phyloP scores from a whole-genome alignment of 176 grass and related monocot genomes.

The Cymbopogon citratus region DNA sequence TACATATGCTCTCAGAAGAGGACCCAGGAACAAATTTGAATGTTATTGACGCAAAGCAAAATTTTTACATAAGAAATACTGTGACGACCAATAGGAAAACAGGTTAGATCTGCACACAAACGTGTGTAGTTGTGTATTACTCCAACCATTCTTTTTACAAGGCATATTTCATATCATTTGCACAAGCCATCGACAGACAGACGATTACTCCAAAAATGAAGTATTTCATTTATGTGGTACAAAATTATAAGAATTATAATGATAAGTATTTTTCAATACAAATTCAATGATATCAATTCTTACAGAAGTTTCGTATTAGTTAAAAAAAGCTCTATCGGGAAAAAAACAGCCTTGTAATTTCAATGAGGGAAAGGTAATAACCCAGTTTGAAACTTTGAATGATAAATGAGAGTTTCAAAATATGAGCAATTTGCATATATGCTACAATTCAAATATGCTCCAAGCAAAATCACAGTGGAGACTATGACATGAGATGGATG shows the following conservation, averaged over 20 bases:
- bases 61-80: not conserved
- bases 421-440: not conserved
- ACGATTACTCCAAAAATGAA: not conserved
- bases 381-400: not conserved
- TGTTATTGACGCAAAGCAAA: no score
- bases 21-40: not conserved
- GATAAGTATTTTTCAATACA: not conserved
- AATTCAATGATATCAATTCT: not conserved
- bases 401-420: not conserved
- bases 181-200: not conserved
- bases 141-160: not conserved
- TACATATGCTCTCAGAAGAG: not conserved
- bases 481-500: not conserved
- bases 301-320: not conserved
- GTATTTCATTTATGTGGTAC: not conserved
- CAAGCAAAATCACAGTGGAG: not conserved
- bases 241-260: not conserved
- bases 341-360: not conserved
- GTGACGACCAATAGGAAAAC: not conserved
- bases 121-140: not conserved
- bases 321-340: not conserved
- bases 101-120: not conserved
- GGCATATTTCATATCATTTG: not conserved
- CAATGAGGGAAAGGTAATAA: not conserved
- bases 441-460: not conserved